phyloP scores from a whole-genome alignment of 1,139 yeast genomes.

The Debaryomyces psychrophilus region DNA sequence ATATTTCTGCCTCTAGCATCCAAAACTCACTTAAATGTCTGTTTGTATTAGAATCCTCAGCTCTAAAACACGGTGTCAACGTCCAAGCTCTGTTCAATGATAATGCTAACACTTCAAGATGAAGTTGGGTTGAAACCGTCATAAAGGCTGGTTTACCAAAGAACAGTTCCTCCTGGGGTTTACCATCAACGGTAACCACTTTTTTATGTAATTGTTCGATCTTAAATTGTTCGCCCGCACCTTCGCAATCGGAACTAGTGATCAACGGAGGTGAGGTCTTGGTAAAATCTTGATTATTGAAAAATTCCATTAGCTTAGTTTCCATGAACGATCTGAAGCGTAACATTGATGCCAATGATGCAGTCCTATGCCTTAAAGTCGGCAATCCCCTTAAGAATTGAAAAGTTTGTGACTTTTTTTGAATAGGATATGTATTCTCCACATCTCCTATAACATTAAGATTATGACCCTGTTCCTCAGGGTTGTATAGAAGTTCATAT shows the following conservation, averaged over 20 bases:
- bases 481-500: conserved; percentile 34
- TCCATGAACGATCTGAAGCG: conserved; percentile 75
- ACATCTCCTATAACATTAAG: conserved; percentile 54
- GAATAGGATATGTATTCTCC: conserved; percentile 72
- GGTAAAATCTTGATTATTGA: conserved; percentile 54
- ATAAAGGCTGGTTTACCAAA: conserved; percentile 71
- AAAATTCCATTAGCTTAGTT: conserved; percentile 54
- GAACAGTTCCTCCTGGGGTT: conserved; percentile 40
- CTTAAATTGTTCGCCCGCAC: conserved; percentile 89
- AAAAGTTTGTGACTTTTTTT: conserved; percentile 71
- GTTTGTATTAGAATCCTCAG: conserved; percentile 88
- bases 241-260: conserved; percentile 94
- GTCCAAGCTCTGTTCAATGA: conserved; percentile 88
- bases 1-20: conserved; percentile 95
- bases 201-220: conserved; percentile 40
- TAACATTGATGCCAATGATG: conserved; percentile 63
- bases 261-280: conserved; percentile 86
- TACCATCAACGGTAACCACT: conserved; percentile 16
- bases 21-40: conserved; percentile 94
- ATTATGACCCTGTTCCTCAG: conserved; percentile 25
- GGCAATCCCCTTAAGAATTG: conserved; percentile 71
- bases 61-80: conserved; percentile 88
- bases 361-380: conserved; percentile 76
- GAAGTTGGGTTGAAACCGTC: conserved; percentile 92
- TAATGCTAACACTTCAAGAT: conserved; percentile 77